phyloP scores from a whole-genome alignment of 2,329 filamentous ascomycete species.

The Ophiostoma sp. region DNA sequence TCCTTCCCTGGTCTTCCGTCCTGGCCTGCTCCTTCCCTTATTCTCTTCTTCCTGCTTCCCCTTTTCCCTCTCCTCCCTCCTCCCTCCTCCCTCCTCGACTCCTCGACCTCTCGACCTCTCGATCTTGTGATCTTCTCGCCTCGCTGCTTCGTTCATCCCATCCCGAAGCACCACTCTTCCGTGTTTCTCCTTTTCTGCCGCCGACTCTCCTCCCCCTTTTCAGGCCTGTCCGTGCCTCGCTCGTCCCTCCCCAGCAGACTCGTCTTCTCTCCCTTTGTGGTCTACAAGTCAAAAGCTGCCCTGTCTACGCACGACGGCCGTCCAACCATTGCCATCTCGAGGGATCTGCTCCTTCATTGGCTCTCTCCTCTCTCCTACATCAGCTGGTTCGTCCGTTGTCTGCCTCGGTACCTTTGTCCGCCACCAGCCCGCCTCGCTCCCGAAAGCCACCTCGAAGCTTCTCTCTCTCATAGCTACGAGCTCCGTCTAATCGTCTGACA shows the following conservation, averaged over 20 bases:
- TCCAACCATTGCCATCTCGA: background rate
- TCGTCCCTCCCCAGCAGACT: background rate
- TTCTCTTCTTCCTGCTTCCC: slow-evolving; percentile 1
- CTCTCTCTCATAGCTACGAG: background rate
- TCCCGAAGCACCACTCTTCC: background rate
- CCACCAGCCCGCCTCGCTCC: background rate
- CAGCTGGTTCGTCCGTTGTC: background rate
- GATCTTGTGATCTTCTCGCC: slow-evolving; percentile 7
- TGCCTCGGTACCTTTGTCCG: background rate
- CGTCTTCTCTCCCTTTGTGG: background rate
- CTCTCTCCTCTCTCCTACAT: too few species aligned
- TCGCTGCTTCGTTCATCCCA: slow-evolving; percentile 13
- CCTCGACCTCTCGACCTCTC: background rate
- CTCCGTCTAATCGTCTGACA: background rate
- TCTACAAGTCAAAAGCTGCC: background rate
- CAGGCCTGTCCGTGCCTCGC: background rate
- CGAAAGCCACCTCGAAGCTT: background rate
- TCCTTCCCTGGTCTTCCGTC: slow-evolving; percentile 13
- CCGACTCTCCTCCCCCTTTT: background rate
- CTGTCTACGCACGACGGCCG: background rate
- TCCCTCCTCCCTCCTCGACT: slow-evolving; percentile 9
- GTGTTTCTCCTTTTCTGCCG: background rate
- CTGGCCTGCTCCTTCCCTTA: background rate
- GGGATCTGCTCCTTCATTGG: too few species aligned
- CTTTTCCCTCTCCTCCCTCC: slow-evolving; percentile 10